Conservation (phyloP, 768 basidiomycete species). For the Hericium alpestre region DNA sequence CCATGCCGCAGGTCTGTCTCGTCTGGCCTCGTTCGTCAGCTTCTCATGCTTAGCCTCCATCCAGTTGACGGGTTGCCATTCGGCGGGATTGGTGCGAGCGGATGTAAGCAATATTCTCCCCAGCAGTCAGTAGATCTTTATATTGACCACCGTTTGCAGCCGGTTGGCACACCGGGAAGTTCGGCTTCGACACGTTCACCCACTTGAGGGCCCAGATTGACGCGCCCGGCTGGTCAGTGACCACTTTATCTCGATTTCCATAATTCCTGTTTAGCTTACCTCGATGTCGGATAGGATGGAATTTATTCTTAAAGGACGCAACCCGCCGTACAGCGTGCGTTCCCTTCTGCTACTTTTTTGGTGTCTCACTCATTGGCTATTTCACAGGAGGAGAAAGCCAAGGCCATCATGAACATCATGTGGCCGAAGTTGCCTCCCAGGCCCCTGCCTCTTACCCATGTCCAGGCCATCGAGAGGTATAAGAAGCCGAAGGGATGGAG, state of each 20-base stretch:
- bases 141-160: background rate
- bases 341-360: background rate
- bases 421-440: background rate
- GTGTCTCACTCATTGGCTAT: background rate
- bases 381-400: background rate
- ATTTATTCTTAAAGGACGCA: background rate
- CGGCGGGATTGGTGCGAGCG: conserved; percentile 60
- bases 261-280: too few relatives aligned
- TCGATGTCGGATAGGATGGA: background rate
- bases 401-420: background rate
- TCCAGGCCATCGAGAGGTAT: background rate
- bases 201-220: background rate
- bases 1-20: conserved; percentile 39
- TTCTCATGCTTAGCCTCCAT: background rate
- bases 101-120: conserved; percentile 15
- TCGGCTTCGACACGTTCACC: background rate
- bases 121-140: background rate
- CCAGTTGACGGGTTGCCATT: conserved; percentile 55
- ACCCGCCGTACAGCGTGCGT: background rate
- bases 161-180: background rate
- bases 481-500: background rate
- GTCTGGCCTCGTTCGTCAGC: background rate
- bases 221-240: background rate
- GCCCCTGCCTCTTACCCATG: background rate
- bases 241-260: background rate